These are phyloP conservation scores for Saccharum officinarum DNA, from an alignment of 176 grass and related monocot genomes.

Conservation along the genomic window DNA sequence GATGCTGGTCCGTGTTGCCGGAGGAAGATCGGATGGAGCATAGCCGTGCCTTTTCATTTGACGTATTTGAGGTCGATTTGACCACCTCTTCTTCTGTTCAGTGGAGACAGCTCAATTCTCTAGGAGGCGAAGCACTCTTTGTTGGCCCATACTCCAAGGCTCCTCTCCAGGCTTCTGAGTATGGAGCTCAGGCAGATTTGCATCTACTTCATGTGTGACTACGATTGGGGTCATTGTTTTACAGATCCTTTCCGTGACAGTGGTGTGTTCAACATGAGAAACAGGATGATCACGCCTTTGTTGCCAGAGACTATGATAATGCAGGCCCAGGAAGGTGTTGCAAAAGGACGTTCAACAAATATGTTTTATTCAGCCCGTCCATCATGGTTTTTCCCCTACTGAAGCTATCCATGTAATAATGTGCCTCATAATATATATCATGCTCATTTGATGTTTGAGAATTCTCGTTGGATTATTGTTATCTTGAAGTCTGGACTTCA, in stretches of 20 bases:
- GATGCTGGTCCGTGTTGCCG: background rate
- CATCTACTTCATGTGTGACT: background rate
- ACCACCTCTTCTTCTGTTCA: background rate
- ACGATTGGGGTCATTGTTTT: too few relatives aligned
- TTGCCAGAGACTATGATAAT: too few relatives aligned
- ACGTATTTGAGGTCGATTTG: background rate
- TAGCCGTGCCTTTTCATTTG: background rate
- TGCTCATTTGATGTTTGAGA: too few relatives aligned
- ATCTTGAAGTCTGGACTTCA: too few relatives aligned
- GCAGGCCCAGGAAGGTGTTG: too few relatives aligned
- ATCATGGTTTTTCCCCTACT: too few relatives aligned
- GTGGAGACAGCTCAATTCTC: background rate
- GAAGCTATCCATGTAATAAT: too few relatives aligned
- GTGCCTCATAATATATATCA: too few relatives aligned
- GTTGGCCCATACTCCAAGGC: background rate
- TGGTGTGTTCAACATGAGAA: background rate
- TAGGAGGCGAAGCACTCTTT: background rate
- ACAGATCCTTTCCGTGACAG: background rate
- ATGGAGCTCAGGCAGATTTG: background rate
- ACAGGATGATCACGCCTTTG: background rate
- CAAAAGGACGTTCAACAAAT: too few relatives aligned
- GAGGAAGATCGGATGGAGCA: background rate
- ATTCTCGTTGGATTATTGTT: too few relatives aligned
- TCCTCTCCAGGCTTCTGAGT: background rate
- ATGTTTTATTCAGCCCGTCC: too few relatives aligned